phyloP scores from a whole-genome alignment of 148 eudicot genomes.

The Arbutus unedo region DNA sequence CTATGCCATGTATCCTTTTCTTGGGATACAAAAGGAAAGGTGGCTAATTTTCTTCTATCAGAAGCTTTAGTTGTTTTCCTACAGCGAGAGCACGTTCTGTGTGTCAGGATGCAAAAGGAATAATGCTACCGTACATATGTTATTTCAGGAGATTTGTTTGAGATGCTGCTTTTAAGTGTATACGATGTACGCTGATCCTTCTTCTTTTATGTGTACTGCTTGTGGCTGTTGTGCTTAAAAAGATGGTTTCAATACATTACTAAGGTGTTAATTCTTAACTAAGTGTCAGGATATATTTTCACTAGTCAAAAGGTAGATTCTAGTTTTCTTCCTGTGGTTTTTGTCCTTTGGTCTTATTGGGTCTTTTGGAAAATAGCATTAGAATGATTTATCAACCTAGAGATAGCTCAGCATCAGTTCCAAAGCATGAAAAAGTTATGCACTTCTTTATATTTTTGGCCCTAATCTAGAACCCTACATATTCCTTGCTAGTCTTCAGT shows the following conservation, averaged over 20 bases:
- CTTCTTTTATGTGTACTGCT: neutral
- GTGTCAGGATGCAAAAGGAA: neutral
- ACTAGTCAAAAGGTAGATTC: constrained; percentile 30
- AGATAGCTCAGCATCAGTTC: constrained; percentile 12
- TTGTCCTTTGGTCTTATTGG: constrained; percentile 16
- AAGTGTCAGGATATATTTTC: neutral
- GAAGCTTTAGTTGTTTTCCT: constrained; percentile 10
- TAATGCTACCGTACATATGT: neutral
- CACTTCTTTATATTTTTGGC: neutral
- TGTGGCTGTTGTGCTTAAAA: neutral
- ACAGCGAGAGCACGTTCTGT: neutral
- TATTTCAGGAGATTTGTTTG: neutral
- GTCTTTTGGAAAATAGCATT: constrained; percentile 21
- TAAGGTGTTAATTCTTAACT: neutral
- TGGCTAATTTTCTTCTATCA: constrained; percentile 3
- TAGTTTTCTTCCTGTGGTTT: constrained; percentile 21
- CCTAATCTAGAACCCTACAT: neutral
- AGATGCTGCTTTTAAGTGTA: neutral
- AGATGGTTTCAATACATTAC: neutral
- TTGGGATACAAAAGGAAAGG: constrained; percentile 14
- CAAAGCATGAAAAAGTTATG: neutral
- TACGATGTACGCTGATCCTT: neutral
- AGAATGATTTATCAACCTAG: constrained; percentile 6
- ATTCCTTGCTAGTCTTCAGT: neutral
- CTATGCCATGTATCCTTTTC: constrained; percentile 15